Percentiles rank a stretch among this genome's conserved stretches.
phyloP scores from a whole-genome alignment of 495 filamentous ascomycete species.

The Talaromyces stipitatus region DNA sequence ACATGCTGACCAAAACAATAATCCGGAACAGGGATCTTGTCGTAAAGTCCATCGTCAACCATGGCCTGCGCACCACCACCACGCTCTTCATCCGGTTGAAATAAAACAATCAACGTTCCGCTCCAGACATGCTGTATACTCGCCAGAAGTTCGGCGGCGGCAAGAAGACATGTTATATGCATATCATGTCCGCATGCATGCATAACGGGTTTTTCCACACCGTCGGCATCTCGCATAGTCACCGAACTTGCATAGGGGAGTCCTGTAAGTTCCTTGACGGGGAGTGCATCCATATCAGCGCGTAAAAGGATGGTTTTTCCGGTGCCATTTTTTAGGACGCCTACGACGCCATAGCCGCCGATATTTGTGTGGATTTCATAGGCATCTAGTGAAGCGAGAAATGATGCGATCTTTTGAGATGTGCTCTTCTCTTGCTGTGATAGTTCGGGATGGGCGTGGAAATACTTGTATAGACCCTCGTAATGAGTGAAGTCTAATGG shows the following conservation, averaged over 20 bases:
- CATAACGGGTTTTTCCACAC: conserved; percentile 42
- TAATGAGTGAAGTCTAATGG: conserved; percentile 30
- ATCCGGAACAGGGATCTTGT: conserved; percentile 41
- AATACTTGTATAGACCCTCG: conserved; percentile 46
- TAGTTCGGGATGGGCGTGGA: conserved; percentile 51
- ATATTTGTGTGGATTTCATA: conserved; percentile 38
- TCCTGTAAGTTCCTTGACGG: conserved; percentile 42
- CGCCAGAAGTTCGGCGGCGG: conserved; percentile 35
- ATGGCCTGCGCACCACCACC: conserved; percentile 45
- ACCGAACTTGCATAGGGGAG: conserved; percentile 40
- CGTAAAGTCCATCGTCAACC: conserved; percentile 46
- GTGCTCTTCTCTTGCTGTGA: conserved; percentile 45
- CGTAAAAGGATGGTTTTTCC: conserved; percentile 44
- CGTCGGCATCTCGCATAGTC: conserved; percentile 34
- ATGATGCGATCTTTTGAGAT: conserved; percentile 28
- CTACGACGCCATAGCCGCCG: conserved; percentile 41
- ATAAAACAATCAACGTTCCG: conserved; percentile 46
- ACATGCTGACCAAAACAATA: conserved; percentile 46
- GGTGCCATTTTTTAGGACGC: conserved; percentile 35
- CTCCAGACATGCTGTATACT: conserved; percentile 27
- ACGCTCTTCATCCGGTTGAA: conserved; percentile 49
- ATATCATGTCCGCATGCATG: conserved; percentile 53
- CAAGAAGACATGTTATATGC: conserved; percentile 48
- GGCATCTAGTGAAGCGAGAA: conserved; percentile 20
- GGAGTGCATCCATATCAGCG: conserved; percentile 49